Evolutionary conservation across 225 moss, liverwort and hornwort species (phyloP).

Genomic region (Straminergon stramineum): DNA sequence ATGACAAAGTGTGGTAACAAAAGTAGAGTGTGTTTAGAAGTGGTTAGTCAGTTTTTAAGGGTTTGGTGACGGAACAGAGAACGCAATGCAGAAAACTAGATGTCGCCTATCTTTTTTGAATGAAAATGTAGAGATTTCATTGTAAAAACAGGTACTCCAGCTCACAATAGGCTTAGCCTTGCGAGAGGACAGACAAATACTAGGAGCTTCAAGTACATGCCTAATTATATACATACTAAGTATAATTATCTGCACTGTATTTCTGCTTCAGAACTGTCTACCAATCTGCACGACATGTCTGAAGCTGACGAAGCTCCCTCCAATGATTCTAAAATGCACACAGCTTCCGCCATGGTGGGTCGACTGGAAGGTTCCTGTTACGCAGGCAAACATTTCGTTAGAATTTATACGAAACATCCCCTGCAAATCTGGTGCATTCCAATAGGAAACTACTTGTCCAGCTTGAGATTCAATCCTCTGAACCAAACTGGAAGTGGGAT

Average conservation of each 20-base stretch:
- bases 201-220: neutral
- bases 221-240: neutral
- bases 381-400: neutral
- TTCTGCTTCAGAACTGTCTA: neutral
- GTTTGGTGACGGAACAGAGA: neutral
- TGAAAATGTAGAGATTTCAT: neutral
- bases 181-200: neutral
- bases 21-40: neutral
- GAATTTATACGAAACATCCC: neutral
- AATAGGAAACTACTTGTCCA: neutral
- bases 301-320: neutral
- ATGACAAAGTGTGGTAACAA: neutral
- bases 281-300: neutral
- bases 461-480: neutral
- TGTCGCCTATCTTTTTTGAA: neutral
- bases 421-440: neutral
- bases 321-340: slow-evolving; percentile 50
- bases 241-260: neutral
- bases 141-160: neutral
- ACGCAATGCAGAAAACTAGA: neutral
- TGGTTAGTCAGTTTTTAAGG: neutral
- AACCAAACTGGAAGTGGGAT: neutral
- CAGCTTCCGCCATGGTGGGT: slow-evolving; percentile 69
- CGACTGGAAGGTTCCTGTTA: slow-evolving; percentile 52
- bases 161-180: neutral